These are phyloP conservation scores for Stellera chamaejasme DNA, from an alignment of 345 rosid genomes.

Conservation along the genomic window DNA sequence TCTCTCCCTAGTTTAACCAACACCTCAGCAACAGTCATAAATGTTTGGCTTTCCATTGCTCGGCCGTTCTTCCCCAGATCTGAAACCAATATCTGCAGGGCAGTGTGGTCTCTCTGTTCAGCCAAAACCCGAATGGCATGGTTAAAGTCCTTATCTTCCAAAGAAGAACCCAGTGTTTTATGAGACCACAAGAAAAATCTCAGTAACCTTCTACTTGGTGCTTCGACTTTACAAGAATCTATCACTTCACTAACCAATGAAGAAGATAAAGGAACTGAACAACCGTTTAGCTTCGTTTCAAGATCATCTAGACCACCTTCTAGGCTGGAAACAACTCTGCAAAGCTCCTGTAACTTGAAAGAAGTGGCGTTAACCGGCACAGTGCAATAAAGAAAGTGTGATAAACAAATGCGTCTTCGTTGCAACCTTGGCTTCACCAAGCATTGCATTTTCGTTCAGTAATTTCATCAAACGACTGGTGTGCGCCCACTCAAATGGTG, in stretches of 20 bases:
- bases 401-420: constrained; percentile 3
- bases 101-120: constrained; percentile 63
- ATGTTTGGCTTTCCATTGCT: constrained; percentile 51
- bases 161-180: constrained; percentile 23
- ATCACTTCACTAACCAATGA: constrained; percentile 39
- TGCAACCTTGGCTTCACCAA: constrained; percentile 19
- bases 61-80: constrained; percentile 54
- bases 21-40: constrained; percentile 49
- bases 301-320: constrained; percentile 80
- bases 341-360: constrained; percentile 32
- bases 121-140: constrained; percentile 54
- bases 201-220: constrained; percentile 56
- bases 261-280: constrained; percentile 30
- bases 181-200: constrained; percentile 80
- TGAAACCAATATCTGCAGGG: constrained; percentile 53
- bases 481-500: constrained; percentile 3
- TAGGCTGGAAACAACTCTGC: constrained; percentile 41
- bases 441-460: constrained; percentile 26
- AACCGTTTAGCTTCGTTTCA: constrained; percentile 40
- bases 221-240: constrained; percentile 42
- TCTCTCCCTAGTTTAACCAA: constrained; percentile 68
- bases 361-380: constrained; percentile 7
- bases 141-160: constrained; percentile 58
- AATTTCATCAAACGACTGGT: constrained; percentile 42
- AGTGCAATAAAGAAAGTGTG: constrained; percentile 19